Evolutionary conservation across 495 filamentous ascomycete species (phyloP), one percentile per base, ranked within the genome.

Genomic region (Entonaema liquescens): DNA sequence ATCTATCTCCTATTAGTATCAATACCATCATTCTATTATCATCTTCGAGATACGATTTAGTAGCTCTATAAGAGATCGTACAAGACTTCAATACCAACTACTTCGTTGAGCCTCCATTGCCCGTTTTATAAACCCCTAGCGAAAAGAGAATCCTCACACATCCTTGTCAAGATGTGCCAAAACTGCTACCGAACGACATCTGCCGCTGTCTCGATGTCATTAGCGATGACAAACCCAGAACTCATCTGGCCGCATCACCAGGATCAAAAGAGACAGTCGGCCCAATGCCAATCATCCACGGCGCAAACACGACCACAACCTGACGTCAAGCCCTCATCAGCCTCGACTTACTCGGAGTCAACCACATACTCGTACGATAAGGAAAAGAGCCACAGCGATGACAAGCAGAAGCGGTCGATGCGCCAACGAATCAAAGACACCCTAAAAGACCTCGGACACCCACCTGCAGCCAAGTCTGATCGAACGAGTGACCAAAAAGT

Each of bases 291-390:
- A 23, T 13, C 66, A 3, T 44, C 66, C 5, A 42, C 26, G 33
- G 13, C 53, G 19, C 63, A 55, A 31, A 3, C 25, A 5, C 64
- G 64, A 23, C 29, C 59, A 15, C 53, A 72, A 29, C 13, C 56
- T 23, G 23, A 66, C 26, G 23, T 64, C 29, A 59, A 62, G 42
- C 40, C 73, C 9, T 73, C 73, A 9, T 69, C 73, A 1, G 73
- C 73, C 26, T 75, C 70, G 7, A 64, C 67, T 7, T 60, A 62
- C 57, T 75, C 70, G 4, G 66, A 65, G 17, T 71, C 70, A 9
- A 75, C 70, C 25, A 53, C 59, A 9, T 71, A 71, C 56, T 75
- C 70, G 5, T 66, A 68, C 52, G 66, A 73, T 42, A 73, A 75
- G 44, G 70, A 68, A 2, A 33, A 54, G 28, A 52, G 59, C 59